Evolutionary conservation across 164 flowering plant genomes (phyloP).

Genomic region (Berberis vulgaris): DNA sequence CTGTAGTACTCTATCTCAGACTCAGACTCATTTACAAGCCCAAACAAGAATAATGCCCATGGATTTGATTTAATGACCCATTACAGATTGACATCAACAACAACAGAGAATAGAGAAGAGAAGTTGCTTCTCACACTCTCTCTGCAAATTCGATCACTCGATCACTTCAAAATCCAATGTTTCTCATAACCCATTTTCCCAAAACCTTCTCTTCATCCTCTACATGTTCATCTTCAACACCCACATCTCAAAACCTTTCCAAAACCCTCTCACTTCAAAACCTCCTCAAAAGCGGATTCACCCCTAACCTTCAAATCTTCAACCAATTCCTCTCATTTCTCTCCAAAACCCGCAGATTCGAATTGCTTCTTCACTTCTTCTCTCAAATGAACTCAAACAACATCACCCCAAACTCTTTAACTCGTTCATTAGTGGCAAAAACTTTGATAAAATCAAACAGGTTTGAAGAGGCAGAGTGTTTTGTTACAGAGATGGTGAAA

Average conservation of each 20-base stretch:
- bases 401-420: constrained; percentile 17
- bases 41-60: too few relatives aligned
- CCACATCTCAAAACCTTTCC: constrained; percentile 8
- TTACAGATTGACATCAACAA: neutral
- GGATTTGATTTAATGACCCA: too few relatives aligned
- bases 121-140: neutral
- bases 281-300: constrained; percentile 52
- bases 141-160: neutral
- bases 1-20: too few relatives aligned
- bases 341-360: constrained; percentile 19
- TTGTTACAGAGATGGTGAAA: constrained; percentile 27
- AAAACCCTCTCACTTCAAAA: constrained; percentile 29
- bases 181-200: neutral
- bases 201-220: constrained; percentile 12
- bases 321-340: constrained; percentile 41
- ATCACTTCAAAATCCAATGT: constrained; percentile 4
- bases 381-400: constrained; percentile 39
- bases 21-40: too few relatives aligned
- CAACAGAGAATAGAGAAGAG: too few relatives aligned
- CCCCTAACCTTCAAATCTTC: constrained; percentile 37
- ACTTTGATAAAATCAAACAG: constrained; percentile 38
- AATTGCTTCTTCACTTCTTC: constrained; percentile 28
- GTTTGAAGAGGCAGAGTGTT: constrained; percentile 38
- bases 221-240: neutral
- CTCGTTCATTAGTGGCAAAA: constrained; percentile 31